Percentiles rank a stretch among this genome's conserved stretches.
These are phyloP conservation scores for Dendrobium chrysotoxum DNA, from an alignment of 106 monocot species.

Conservation along the genomic window DNA sequence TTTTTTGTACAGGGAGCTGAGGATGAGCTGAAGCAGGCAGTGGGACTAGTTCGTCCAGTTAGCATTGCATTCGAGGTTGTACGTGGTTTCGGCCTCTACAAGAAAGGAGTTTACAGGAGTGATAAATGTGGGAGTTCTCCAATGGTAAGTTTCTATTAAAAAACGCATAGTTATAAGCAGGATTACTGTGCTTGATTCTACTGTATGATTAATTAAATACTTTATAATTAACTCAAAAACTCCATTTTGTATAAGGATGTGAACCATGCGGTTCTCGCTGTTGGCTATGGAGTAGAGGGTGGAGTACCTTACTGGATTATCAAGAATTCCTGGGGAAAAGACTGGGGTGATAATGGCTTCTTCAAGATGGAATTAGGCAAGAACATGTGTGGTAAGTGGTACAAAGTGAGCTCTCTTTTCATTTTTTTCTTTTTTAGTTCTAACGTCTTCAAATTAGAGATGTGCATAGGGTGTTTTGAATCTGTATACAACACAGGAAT, in stretches of 20 bases:
- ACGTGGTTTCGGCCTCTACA: conserved; percentile 59
- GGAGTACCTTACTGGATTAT: conserved; percentile 70
- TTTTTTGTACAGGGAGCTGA: conserved; percentile 54
- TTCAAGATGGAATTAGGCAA: conserved; percentile 99
- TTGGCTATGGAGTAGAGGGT: conserved; percentile 70
- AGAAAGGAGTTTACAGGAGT: conserved; percentile 73
- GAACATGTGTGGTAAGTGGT: conserved; percentile 91
- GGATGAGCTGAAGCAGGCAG: conserved; percentile 85
- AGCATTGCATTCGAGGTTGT: conserved; percentile 89
- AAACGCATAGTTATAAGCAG: too few species aligned
- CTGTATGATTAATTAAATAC: neutral
- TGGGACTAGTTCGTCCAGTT: conserved; percentile 81
- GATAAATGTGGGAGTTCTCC: conserved; percentile 52
- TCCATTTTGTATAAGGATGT: conserved; percentile 41
- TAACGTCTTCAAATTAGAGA: too few species aligned
- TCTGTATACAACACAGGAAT: too few species aligned
- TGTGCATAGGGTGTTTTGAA: too few species aligned
- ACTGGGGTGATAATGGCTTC: conserved; percentile 80
- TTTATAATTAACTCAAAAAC: neutral
- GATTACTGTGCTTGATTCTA: neutral
- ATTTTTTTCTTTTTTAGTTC: too few species aligned
- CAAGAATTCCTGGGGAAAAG: conserved; percentile 79
- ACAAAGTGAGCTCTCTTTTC: neutral
- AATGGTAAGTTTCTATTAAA: conserved; percentile 38
- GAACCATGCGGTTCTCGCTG: conserved; percentile 83